Evolutionary conservation across 495 filamentous ascomycete species (phyloP), one percentile per base, ranked within the genome.

Genomic region (Penicillium waksmanii): DNA sequence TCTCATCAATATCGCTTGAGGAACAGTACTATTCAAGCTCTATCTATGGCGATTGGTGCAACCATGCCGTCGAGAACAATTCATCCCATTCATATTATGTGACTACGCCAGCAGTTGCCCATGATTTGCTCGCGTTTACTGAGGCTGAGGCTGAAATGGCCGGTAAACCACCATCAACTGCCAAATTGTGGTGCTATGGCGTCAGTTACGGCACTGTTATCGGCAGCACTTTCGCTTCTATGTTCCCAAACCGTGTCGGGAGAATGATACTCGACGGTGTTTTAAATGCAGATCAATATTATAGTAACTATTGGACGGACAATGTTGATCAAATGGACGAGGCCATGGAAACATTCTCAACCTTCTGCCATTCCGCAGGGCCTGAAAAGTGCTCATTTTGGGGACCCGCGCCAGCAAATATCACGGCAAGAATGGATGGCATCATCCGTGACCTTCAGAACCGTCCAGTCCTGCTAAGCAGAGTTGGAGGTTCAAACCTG

Each of bases 171-270:
- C 57, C 53, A 13, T n/a, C 53, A 13, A 60, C 75, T 11, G 57
- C 64, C 11, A 82, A 79, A 55, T 66, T 87, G 47, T 77, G 77
- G 5, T 85, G 81, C 51, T 84, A 84, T 64, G 78, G 85, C n/a
- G 77, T 86, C 35, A 84, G 80, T 54, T 88, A 87, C 59, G 86
- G 85, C 5, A 85, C 85, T 1, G 74, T 83, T 3, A 78, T 87
- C 10, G 84, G 84, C 2, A 77, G 82, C 2, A 78, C 74, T 18
- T 78, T 79, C 46, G 75, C 77, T n/a, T 68, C 76, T 7, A 74
- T 81, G 68, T 80, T 72, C 36, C 80, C 80, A 2, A 66, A 75
- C n/a, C 69, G 73, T 9, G 68, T 82, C 27, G 68, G 65, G 6
- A 63, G 75, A 15, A 61, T 79, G 49, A 58, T 82, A 21, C 55